Evolutionary conservation across 371 early-diverging fungal genomes (phyloP), one percentile per base, ranked within the genome.

Genomic region (Rhizoclosmatium hyalinum): DNA sequence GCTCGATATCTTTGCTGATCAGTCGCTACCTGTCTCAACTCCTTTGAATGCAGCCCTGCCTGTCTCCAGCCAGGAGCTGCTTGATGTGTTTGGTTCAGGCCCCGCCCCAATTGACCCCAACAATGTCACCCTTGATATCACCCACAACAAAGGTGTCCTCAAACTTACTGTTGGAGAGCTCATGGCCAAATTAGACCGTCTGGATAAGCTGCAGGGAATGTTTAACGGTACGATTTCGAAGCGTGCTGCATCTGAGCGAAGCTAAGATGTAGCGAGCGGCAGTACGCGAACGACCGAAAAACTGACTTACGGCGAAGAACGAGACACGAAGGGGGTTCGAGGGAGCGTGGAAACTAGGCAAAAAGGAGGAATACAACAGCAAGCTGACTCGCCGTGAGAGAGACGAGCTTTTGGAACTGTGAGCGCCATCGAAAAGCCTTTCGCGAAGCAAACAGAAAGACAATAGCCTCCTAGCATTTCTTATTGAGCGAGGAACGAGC

Each of bases 181-280:
- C n/a, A 62, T 62, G 32, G 12, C 72, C 14, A 71, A 62, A 46
- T 41, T 71, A 6, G 72, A 71, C 4, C 72, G 72, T n/a, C 41
- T 71, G 47, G 72, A 71, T 5, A 71, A 62, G 39, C 32, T 71
- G 42, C 72, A 71, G 21, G 4, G 19, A 12, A 71, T 71, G 72
- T 71, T 71, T 45, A 71, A 71, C 24, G 72, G 72, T 71, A 24
- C 54, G 67, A n/a, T 3, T 65, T 61, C 24, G 12, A 61, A 14
- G 12, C 12, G 14, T 65, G 12, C 44, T 54, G 54, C 1, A n/a
- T 54, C 14, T n/a, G 54, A 1, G 54, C n/a, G 54, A 14, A 54
- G 14, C 32, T 32, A 32, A 32, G 32, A 32, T 32, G 32, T 32
- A 32, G 32, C 32, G 32, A 32, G 32, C 32, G 54, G n/a, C n/a